Conservation (phyloP, 2,329 filamentous ascomycete genomes). For the Fusarium chlamydosporum region DNA sequence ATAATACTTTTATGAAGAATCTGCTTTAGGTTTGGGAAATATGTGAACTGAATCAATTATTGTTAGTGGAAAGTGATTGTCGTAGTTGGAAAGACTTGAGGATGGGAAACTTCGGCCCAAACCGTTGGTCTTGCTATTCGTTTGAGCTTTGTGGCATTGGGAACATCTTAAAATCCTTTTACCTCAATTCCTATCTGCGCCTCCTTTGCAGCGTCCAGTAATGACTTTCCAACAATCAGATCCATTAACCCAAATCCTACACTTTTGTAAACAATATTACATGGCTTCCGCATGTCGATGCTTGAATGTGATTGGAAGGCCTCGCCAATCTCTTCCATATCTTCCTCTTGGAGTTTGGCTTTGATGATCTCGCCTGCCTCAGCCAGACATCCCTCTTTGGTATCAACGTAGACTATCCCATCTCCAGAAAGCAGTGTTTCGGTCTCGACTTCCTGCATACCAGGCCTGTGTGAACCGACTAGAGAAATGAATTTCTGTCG, state of each 20-base stretch:
- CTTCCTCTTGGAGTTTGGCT: neutral
- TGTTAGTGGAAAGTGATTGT: no score
- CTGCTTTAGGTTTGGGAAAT: fast-evolving
- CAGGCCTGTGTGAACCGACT: neutral
- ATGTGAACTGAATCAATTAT: neutral
- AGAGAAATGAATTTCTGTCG: no score
- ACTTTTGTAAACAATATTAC: neutral
- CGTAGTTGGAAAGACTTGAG: no score
- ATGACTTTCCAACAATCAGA: neutral
- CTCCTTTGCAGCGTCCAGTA: neutral
- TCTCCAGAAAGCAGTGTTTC: neutral
- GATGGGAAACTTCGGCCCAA: no score
- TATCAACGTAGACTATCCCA: neutral
- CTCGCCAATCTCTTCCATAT: neutral
- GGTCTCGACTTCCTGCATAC: neutral
- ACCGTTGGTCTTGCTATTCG: no score
- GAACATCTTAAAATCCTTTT: neutral
- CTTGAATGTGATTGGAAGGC: neutral
- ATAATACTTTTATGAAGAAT: neutral
- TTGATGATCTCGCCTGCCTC: neutral
- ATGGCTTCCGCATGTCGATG: neutral
- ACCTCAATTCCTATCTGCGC: neutral
- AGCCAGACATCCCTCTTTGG: neutral
- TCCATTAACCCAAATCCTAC: neutral
- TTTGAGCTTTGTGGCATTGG: no score